Percentiles rank a stretch among this genome's conserved stretches.
These are phyloP conservation scores for Rubia occidens DNA, from an alignment of 305 asterid genomes.

Conservation along the genomic window DNA sequence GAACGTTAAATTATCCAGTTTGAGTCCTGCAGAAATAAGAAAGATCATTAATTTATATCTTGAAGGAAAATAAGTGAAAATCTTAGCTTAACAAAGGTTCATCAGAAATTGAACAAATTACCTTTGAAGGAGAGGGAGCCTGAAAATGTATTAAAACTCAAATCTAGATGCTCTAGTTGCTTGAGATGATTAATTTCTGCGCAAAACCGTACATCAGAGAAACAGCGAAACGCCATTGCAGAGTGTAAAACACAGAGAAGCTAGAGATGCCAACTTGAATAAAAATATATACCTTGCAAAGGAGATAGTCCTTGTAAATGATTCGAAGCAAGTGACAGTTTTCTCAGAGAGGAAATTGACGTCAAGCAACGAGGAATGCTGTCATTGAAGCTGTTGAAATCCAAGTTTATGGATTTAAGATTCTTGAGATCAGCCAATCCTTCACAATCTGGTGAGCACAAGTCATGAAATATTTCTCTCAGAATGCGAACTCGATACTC, in stretches of 20 bases:
- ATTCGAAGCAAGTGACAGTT: not conserved
- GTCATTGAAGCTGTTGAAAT: not conserved
- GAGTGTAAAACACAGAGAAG: not conserved
- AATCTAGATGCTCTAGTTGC: slow-evolving; percentile 7
- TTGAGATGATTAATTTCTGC: not conserved
- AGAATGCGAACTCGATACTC: not conserved
- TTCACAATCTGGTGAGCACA: slow-evolving; percentile 1
- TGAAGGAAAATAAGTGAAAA: not conserved
- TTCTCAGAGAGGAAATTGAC: not conserved
- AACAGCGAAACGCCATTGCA: not conserved
- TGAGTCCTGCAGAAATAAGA: not conserved
- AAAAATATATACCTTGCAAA: not conserved
- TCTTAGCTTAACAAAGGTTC: not conserved
- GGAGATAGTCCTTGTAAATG: not conserved
- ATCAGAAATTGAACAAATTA: not conserved
- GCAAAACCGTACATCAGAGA: not conserved
- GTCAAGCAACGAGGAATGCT: not conserved
- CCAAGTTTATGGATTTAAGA: not conserved
- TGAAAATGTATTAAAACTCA: not conserved
- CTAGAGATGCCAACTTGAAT: not conserved
- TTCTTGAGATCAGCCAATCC: slow-evolving; percentile 4
- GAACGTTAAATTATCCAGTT: not conserved
- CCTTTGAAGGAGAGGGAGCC: slow-evolving; percentile 1
- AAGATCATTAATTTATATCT: not conserved
- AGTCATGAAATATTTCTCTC: too few species aligned